Base-by-base conservation (phyloP, 345 rosid genomes). In the Leavenworthia alabamica region DNA sequence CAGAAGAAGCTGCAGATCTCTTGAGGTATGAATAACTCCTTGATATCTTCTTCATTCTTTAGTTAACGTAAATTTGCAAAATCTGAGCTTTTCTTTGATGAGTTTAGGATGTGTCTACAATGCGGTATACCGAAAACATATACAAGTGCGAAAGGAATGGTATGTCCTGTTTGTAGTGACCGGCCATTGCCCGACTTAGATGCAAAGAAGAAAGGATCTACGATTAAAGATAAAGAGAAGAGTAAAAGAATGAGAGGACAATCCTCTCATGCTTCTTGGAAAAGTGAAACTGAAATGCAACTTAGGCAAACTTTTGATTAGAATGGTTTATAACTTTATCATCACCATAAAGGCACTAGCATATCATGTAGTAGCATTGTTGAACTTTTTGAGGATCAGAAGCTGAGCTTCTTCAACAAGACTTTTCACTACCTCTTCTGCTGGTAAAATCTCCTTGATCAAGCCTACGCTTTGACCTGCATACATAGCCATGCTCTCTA, bases 211-310 rank as follows among this genome's bases (percentile, higher is more conserved):
- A 93, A 81, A 72, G 97, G 94, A 2, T 89, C 97, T 19, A 53
- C 68, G 3, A 35, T 89, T 50, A 93, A 93, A 78, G 99, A 93
- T 0, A 93, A 85, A 76, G 97, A 89, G 79, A 89, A 89, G 79
- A 80, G 68, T 55, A 93, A 93, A 78, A 79, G 96, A 71, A 82
- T 89, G 92, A 87, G 82, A 79, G 97, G 99, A 0, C 99, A 89
- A 65, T 93, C 97, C 14, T 87, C 99, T 33, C 97, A 93, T 43
- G 91, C 95, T 54, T 63, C 87, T 32, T 93, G 99, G 97, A 93
- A 93, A 74, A 93, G 99, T 47, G 99, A 93, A 74, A 85, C 95
- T 2, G 97, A 93, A 82, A 93, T 93, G 99, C 89, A 85, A 4
- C 90, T 93, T 31, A 78, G 97, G 37, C 98, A 91, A 66, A 85